Base-by-base conservation (phyloP, 225 moss, liverwort and hornwort species). In the Neckera pumila region DNA sequence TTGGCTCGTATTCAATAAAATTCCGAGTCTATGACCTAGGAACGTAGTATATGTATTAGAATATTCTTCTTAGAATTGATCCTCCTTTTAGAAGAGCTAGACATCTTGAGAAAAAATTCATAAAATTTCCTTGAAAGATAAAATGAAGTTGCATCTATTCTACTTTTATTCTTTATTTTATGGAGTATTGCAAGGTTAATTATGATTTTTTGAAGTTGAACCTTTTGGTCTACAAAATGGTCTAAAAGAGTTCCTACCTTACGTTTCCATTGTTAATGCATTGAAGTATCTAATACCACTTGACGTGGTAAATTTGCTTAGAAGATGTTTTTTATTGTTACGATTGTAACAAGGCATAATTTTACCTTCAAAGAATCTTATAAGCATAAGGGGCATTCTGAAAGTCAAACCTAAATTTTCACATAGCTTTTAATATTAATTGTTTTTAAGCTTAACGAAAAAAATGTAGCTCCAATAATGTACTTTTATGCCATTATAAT, bases 81-180 rank as follows among this genome's bases (percentile, higher is more conserved):
- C 3, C 1, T 26, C 14, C 6, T 26, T 26, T 42, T 1, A 9
- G 0, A 71, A 4, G 42, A 71, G 14, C 3, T 26, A 42, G 2
- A 42, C 43, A 12, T 31, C 19, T 47, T 30, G 18, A 31, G 3
- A 12, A 30, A 45, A 31, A 47, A 47, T 11, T 40, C 13, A 70
- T 40, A 40, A 26, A 42, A 15, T 15, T 8, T 8, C 26, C 14
- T 3, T 26, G 2, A 17, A 49, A 33, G 8, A 75, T 20, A 5
- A 47, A 75, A 12, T 20, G 3, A 33, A 76, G 21, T 21, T 20
- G 7, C 33, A 49, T 33, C 2, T 21, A 31, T 21, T 43, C 47
- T 0, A 49, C 8, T 12, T 11, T 49, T 49, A 45, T 33, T 33
- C 33, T 19, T 19, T 49, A 20, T 49, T 49, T 75, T 49, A 18